Conservation (phyloP, 2,329 filamentous ascomycete species). For the Phyllosticta capitalensis region DNA sequence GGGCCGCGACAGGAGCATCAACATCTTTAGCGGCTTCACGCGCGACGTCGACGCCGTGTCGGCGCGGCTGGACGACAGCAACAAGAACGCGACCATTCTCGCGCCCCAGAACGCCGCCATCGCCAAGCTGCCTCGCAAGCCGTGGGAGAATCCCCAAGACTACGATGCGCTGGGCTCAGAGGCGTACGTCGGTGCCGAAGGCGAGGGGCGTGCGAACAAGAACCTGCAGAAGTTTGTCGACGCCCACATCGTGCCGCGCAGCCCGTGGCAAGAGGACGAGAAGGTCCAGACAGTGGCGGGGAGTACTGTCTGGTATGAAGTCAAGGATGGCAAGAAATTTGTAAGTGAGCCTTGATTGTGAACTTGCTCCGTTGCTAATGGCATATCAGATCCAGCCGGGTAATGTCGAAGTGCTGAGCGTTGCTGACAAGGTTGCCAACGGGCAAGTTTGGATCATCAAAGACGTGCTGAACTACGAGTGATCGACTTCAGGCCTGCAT, state of each 20-base stretch:
- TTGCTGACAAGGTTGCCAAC: constrained; percentile 71
- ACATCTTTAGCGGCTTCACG: constrained; percentile 73
- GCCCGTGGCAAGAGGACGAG: constrained; percentile 62
- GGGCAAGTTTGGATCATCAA: constrained; percentile 79
- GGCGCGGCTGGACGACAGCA: constrained; percentile 56
- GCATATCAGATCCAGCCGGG: constrained; percentile 61
- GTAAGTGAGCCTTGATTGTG: constrained; percentile 37
- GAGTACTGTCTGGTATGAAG: constrained; percentile 74
- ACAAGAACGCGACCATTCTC: constrained; percentile 70
- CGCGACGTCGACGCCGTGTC: constrained; percentile 64
- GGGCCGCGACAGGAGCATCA: constrained; percentile 66
- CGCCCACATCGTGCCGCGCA: constrained; percentile 66
- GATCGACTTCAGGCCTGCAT: background rate
- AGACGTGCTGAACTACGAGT: constrained; percentile 40
- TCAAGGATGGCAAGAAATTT: constrained; percentile 54
- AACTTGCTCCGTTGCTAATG: background rate
- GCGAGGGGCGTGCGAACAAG: constrained; percentile 62
- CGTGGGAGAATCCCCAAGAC: constrained; percentile 71
- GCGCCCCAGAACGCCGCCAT: constrained; percentile 80
- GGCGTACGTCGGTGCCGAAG: constrained; percentile 67
- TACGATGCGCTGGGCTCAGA: constrained; percentile 56
- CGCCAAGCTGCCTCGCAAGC: constrained; percentile 68
- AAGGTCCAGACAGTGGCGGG: constrained; percentile 61
- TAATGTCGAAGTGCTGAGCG: constrained; percentile 62
- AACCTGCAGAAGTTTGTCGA: constrained; percentile 79